Evolutionary conservation across 768 basidiomycete genomes (phyloP).

Genomic region (Neoboletus subvelutipes): DNA sequence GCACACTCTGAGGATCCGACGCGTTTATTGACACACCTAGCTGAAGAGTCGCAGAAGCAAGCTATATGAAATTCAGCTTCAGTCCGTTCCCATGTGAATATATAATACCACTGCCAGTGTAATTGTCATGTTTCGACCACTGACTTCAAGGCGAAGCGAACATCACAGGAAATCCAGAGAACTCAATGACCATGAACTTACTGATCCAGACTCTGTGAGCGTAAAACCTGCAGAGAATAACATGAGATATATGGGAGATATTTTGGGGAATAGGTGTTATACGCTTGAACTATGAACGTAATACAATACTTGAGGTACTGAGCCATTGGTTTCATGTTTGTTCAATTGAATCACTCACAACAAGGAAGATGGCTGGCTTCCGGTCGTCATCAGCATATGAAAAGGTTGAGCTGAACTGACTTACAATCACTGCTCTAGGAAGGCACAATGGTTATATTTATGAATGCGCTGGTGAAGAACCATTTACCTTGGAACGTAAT

Average conservation of each 20-base stretch:
- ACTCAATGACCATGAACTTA: background rate
- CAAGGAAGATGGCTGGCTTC: background rate
- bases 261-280: background rate
- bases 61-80: background rate
- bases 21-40: conserved; percentile 2
- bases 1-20: background rate
- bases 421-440: background rate
- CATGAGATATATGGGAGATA: background rate
- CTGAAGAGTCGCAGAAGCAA: conserved; percentile 8
- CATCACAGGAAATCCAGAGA: background rate
- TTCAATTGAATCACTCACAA: conserved; percentile 1
- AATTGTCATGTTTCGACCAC: conserved; percentile 5
- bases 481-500: conserved; percentile 1
- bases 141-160: conserved; percentile 8
- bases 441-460: background rate
- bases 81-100: background rate
- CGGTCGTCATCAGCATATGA: background rate
- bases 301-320: conserved; percentile 6
- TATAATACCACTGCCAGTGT: conserved; percentile 15
- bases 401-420: background rate
- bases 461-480: background rate
- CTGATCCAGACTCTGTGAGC: conserved; percentile 26
- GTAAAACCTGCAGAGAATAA: conserved; percentile 14
- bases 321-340: background rate
- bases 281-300: conserved; percentile 20